A percentile compares a stretch with the other conserved stretches of the same genome.
These are phyloP conservation scores for Yarrowia hollandica DNA, from an alignment of 805 yeast species.

Conservation along the genomic window DNA sequence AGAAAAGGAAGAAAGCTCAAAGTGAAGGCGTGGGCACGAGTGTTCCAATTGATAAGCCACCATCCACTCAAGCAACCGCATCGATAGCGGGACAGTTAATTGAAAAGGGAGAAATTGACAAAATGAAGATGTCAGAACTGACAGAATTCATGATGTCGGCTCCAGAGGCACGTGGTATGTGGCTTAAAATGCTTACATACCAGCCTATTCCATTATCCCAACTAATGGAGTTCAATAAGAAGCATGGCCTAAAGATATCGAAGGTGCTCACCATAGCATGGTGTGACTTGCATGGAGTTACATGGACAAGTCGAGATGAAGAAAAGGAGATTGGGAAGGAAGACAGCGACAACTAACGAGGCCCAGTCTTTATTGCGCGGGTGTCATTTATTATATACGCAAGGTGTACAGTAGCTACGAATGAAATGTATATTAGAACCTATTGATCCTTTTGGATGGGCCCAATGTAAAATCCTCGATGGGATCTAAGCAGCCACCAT, in stretches of 20 bases:
- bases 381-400: too few relatives aligned
- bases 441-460: too few relatives aligned
- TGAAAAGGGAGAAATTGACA: constrained; percentile 41
- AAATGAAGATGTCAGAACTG: constrained; percentile 34
- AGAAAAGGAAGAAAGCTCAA: neutral
- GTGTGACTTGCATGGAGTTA: constrained; percentile 23
- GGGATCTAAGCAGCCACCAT: too few relatives aligned
- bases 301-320: constrained; percentile 19
- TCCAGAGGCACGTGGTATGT: constrained; percentile 11
- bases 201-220: constrained; percentile 1
- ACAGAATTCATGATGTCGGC: constrained; percentile 9
- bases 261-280: constrained; percentile 21
- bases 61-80: neutral
- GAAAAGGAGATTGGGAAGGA: neutral
- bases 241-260: constrained; percentile 9
- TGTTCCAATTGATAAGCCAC: neutral
- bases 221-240: constrained; percentile 8
- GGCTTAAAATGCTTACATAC: constrained; percentile 18
- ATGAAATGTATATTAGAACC: too few relatives aligned
- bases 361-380: too few relatives aligned
- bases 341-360: too few relatives aligned
- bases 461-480: too few relatives aligned
- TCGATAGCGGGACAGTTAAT: neutral
- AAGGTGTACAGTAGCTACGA: too few relatives aligned
- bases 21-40: neutral